Conservation (phyloP, 192 early-diverging fungal species). For the Mortierella claussenii region DNA sequence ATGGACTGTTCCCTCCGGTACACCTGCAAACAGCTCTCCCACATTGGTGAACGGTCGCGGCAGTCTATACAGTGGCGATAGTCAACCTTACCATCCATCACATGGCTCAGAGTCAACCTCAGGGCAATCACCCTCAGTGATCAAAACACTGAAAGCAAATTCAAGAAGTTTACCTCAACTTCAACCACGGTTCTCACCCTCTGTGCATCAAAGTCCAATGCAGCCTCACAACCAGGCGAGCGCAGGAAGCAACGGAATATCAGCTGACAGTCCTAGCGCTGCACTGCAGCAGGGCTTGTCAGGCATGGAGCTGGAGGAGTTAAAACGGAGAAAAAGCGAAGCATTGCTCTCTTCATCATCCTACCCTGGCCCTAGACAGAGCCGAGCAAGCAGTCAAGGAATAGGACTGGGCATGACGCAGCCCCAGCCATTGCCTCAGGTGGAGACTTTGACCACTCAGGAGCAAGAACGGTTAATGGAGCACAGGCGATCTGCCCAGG, state of each 20-base stretch:
- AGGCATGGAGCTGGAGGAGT: constrained; percentile 37
- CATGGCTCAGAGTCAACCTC: background rate
- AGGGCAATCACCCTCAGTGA: background rate
- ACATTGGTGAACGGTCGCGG: background rate
- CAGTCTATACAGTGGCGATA: constrained; percentile 3
- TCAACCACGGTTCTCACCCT: constrained; percentile 29
- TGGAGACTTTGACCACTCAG: constrained; percentile 22
- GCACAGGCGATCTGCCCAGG: constrained; percentile 42
- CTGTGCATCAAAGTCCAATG: too few relatives aligned
- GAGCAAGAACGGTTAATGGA: constrained; percentile 38
- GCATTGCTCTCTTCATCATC: constrained; percentile 25
- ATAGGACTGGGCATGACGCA: constrained; percentile 32
- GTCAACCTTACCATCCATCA: constrained; percentile 6
- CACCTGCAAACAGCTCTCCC: constrained; percentile 2
- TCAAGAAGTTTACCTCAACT: constrained; percentile 43
- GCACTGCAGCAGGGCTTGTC: constrained; percentile 29
- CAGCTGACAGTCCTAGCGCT: constrained; percentile 10
- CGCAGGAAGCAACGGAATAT: background rate
- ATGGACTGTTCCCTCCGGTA: constrained; percentile 16
- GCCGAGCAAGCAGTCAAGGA: too few relatives aligned
- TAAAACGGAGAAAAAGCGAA: constrained; percentile 43
- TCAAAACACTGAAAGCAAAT: constrained; percentile 36
- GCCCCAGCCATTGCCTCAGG: constrained; percentile 7
- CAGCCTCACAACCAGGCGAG: too few relatives aligned
- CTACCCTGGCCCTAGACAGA: background rate